These are phyloP conservation scores for Trebouxiophyceae sp. DNA, from an alignment of 163 green algal species.

Conservation along the genomic window DNA sequence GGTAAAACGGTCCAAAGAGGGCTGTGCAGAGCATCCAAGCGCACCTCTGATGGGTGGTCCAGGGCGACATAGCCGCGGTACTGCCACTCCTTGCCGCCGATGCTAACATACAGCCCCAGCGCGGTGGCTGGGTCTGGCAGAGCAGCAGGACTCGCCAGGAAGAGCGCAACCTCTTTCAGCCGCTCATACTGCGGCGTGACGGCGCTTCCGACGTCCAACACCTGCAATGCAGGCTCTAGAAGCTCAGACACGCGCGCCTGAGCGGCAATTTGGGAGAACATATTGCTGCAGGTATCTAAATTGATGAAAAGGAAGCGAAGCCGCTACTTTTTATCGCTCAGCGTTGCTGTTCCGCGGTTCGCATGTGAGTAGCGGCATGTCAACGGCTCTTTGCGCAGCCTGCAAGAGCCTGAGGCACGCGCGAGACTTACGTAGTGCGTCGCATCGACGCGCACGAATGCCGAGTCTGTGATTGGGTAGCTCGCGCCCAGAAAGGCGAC, in stretches of 20 bases:
- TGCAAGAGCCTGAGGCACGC: no score
- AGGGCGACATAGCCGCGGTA: constrained; percentile 71
- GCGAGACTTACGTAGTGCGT: constrained; percentile 43
- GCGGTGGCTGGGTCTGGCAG: constrained; percentile 29
- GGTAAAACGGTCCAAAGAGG: not conserved
- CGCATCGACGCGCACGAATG: constrained; percentile 27
- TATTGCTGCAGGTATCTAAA: not conserved
- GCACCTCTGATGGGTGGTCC: constrained; percentile 60
- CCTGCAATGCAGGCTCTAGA: constrained; percentile 18
- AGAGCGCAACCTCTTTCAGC: constrained; percentile 48
- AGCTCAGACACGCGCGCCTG: not conserved
- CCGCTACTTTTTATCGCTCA: no score
- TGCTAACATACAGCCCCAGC: constrained; percentile 59
- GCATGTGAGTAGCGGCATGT: not conserved
- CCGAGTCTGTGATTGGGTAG: constrained; percentile 14
- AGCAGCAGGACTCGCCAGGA: constrained; percentile 44
- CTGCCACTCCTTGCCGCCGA: constrained; percentile 48
- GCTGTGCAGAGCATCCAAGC: not conserved
- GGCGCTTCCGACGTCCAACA: constrained; percentile 33
- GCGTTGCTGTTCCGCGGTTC: not conserved
- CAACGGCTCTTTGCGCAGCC: not conserved
- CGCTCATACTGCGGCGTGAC: constrained; percentile 19
- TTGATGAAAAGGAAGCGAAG: no score
- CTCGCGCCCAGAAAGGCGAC: constrained; percentile 22
- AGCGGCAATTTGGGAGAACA: no score